Base-by-base conservation (phyloP, 129 eudicot genomes). In the Erigeron canadensis region DNA sequence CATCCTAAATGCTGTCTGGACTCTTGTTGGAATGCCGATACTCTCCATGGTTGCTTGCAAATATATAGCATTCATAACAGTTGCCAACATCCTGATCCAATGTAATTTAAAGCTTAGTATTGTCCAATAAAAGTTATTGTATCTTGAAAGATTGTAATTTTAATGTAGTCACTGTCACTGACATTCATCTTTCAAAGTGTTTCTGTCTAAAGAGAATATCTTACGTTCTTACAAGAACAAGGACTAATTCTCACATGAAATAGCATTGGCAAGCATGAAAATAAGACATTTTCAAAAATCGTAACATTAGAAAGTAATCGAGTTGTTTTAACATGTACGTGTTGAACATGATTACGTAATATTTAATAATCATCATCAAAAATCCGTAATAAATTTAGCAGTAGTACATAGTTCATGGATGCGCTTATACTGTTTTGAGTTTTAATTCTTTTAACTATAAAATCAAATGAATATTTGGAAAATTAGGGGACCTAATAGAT, bases 11-110 rank as follows among this genome's bases (percentile, higher is more conserved):
- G 99, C 97, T 60, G 99, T 95, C 81, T 95, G 97, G 62, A 90
- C 99, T 77, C 99, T 81, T 21, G 99, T 95, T 72, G 99, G 99
- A 66, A 95, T 95, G 43, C 99, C 99, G 18, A 95, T 86, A 79
- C 99, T 95, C 80, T 95, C 99, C 99, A 95, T 95, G 63, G 99
- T 88, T 72, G 99, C 97, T 90, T 95, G 99, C 80, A 95, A 72
- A 76, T 80, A 95, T 82, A 95, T 90, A 42, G 99, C 99, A 80
- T 95, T 95, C 99, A 90, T 95, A 18, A 95, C 99, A 64, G 99
- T 95, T 66, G 99, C 99, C 88, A 95, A 76, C 97, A 95, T 90
- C 89, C 99, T 95, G 73, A 53, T 63, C 38, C 75, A 71, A 37
- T 56, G 37, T 41, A 63, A 42, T 69, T 46, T 17, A 19, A 34